Base-by-base conservation (phyloP, 768 basidiomycete genomes). In the Suillus americanus region DNA sequence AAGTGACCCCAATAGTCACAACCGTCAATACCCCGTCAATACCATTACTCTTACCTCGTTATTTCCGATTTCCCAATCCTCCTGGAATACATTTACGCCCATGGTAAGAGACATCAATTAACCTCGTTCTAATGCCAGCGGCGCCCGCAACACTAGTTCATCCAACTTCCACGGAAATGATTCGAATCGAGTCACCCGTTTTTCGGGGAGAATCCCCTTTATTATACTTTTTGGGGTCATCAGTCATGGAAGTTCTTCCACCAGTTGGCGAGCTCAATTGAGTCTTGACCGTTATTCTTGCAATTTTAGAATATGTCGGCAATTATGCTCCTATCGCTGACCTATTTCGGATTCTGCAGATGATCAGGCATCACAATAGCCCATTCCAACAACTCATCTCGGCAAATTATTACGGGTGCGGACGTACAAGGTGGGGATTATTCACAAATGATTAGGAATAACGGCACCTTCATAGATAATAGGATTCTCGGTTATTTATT, bases 281-380 rank as follows among this genome's bases (percentile, higher is more conserved):
- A 35, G 35, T 35, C 35, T 35, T 35, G 40, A 28, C 57, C 25
- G 40, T 30, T 18, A 59, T 59, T 25, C 25, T 20, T 41, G 10
- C 18, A 59, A 43, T 59, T 59, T 59, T 59, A 43, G 25, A 41
- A 59, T 20, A 28, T 20, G 41, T 59, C 57, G 57, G 57, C 25
- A 41, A 41, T 59, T 59, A 59, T 41, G 57, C 57, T 59, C 57
- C 57, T 40, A 59, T 59, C 57, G 57, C 57, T 59, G 57, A 59
- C 40, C 57, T 41, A 59, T 59, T 30, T 59, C 57, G 57, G 57
- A 59, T 40, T 5, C 23, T 14, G 18, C 25, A 7, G 57, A 41
- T 59, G 40, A 30, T 59, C 28, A 59, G n/a, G 23, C 35, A 41
- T 59, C 40, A 41, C 40, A 41, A 59, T 59, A 28, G 9, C 57